Base-by-base conservation (phyloP, 305 asterid genomes). In the Ruellia speciosa region DNA sequence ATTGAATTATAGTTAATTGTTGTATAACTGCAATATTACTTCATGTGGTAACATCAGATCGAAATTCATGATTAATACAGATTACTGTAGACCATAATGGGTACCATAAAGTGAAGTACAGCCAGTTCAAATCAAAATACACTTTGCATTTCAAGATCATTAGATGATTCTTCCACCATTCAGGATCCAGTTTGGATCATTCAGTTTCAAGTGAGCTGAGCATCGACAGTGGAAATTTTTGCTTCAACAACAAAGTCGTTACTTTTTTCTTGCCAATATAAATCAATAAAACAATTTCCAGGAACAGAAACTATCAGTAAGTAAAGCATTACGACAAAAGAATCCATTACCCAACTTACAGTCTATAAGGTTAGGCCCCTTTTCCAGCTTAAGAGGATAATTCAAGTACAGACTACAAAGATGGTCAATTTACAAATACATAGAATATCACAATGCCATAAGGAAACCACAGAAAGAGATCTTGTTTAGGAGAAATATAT, bases 1-100 rank as follows among this genome's bases (percentile, higher is more conserved):
- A 52, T 47, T 57, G 46, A 64, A 65, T 33, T 52, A 49, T 51
- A 58, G 65, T 73, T 70, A 53, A 35, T 24, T 63, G 48, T 62
- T 47, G 50, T 59, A 49, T 62, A 33, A 39, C 20, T 41, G 56
- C 48, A 61, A 47, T 57, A 57, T 49, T 35, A 50, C 58, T 34
- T 60, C 56, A 55, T 39, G 18, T 31, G 7, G 45, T 12, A 39
- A 39, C 13, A 7, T 39, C 45, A 39, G 45, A 39, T 39, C 2
- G 7, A 39, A 12, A 39, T 39, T 39, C 45, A 39, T 7, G 45
- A 39, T 12, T 7, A 39, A 28, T 13, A 18, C 58, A 52, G 8
- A 56, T 35, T 37, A 62, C 16, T 56, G 16, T n/a, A 37, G 49
- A 56, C 24, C 28, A 56, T 43, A 63, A 51, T 16, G 49, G 54